phyloP scores from a whole-genome alignment of 805 yeast species.

The Zygotorulaspora danielsina region DNA sequence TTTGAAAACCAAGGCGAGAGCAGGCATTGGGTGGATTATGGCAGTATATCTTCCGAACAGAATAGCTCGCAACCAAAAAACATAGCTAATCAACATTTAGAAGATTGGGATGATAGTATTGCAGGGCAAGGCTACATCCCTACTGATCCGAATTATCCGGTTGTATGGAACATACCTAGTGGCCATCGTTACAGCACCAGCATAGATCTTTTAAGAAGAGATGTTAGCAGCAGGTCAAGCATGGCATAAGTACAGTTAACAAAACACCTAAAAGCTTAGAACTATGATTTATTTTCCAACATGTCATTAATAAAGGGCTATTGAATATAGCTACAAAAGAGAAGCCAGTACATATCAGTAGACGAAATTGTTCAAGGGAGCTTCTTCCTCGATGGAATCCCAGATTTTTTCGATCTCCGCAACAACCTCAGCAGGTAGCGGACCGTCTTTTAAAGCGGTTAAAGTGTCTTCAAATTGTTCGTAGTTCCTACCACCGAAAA shows the following conservation, averaged over 20 bases:
- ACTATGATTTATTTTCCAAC: too few relatives aligned
- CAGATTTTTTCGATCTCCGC: conserved; percentile 23
- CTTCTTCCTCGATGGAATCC: conserved; percentile 19
- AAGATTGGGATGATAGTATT: conserved; percentile 27
- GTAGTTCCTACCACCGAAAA: conserved; percentile 20
- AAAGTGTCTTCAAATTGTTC: conserved; percentile 20
- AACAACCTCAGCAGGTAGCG: conserved; percentile 20
- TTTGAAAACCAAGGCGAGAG: conserved; percentile 72
- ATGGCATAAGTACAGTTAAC: too few relatives aligned
- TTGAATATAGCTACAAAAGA: too few relatives aligned
- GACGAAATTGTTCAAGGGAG: conserved; percentile 21
- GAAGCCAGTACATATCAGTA: too few relatives aligned
- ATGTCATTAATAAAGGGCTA: too few relatives aligned
- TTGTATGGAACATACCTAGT: conserved; percentile 25
- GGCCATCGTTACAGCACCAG: conserved; percentile 28
- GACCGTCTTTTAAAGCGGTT: conserved; percentile 21
- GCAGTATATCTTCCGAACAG: conserved; percentile 9
- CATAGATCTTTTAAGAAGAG: conserved; percentile 23
- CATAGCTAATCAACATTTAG: conserved; percentile 6
- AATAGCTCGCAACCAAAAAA: conserved; percentile 7
- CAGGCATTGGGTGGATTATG: conserved; percentile 68
- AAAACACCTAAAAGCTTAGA: too few relatives aligned
- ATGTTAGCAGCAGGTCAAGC: conserved; percentile 14
- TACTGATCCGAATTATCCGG: conserved; percentile 35
- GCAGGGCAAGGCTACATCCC: conserved; percentile 26